Base-by-base conservation (phyloP, 495 filamentous ascomycete species). In the Penicillium longicatenatum region DNA sequence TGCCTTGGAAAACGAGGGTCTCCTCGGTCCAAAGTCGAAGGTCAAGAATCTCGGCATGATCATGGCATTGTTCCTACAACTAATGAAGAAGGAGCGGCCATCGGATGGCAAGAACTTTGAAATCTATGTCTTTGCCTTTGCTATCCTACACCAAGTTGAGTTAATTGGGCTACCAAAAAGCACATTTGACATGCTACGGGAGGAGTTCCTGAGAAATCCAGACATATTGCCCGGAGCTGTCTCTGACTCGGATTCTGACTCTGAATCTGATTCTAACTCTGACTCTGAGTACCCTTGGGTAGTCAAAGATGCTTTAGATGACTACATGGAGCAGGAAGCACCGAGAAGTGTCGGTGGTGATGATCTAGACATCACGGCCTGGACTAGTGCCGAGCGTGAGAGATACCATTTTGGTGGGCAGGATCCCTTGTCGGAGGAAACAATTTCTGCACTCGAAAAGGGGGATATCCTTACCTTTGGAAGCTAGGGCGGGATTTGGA, bases 41-140 rank as follows among this genome's bases (percentile, higher is more conserved):
- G 58, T 79, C 22, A 67, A 69, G 30, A 71, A 72, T 37, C 33
- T 77, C 8, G 64, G 60, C n/a, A 31, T 70, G 12, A 52, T 75
- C 9, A 68, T 75, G 63, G 57, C 52, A 0, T 8, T 68, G 16
- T 59, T 39, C 37, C 4, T 39, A 39, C 37, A 12, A 17, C 17
- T 39, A 2, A 12, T 35, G 11, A 10, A 35, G 6, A 10, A 11
- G 12, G 31, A 35, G 31, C 31, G 16, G 16, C 12, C 6, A 7
- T 11, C n/a, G 14, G 1, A n/a, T 39, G 37, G 14, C 16, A 16
- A 39, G 14, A 12, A n/a, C 6, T n/a, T 39, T 12, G 16, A 11
- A 1, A 6, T n/a, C 37, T 16, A 17, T n/a, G 16, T 39, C 8
- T n/a, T 5, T 2, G 5, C 37, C 16, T 39, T n/a, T 17, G 37